Percentiles rank a stretch among this genome's conserved stretches.
Evolutionary conservation across 306 rosid genomes (phyloP).

Genomic region (Sicyos edulis): DNA sequence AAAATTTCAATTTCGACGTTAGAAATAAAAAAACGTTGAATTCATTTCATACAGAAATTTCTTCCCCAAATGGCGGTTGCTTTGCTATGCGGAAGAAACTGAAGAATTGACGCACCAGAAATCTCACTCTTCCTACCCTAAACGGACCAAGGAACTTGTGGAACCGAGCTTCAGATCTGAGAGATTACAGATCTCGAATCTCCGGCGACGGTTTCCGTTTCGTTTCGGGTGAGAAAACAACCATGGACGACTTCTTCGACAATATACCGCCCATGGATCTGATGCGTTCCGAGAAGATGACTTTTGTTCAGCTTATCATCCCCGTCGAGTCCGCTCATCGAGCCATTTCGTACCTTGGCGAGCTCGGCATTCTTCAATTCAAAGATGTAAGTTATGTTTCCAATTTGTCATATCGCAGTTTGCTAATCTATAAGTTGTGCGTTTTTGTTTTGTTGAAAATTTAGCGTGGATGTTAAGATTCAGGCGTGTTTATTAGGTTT

Average conservation of each 20-base stretch:
- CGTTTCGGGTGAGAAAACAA: conserved; percentile 30
- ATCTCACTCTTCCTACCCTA: conserved; percentile 26
- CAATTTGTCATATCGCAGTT: conserved; percentile 34
- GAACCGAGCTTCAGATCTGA: conserved; percentile 44
- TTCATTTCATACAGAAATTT: not conserved
- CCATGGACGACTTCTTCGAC: conserved; percentile 62
- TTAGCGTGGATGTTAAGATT: not conserved
- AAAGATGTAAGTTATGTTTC: conserved; percentile 75
- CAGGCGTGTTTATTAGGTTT: not conserved
- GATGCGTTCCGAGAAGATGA: conserved; percentile 99
- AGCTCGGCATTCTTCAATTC: conserved; percentile 91
- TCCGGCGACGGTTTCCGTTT: conserved; percentile 27
- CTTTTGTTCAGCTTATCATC: conserved; percentile 87
- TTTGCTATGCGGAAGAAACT: conserved; percentile 21
- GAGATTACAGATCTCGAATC: conserved; percentile 19
- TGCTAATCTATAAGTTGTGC: conserved; percentile 13
- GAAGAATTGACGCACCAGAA: conserved; percentile 34
- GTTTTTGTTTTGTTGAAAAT: not conserved
- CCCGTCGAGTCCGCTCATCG: conserved; percentile 95
- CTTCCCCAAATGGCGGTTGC: conserved; percentile 33
- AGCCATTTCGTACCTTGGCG: conserved; percentile 82
- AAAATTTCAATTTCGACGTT: not conserved
- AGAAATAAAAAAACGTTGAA: not conserved
- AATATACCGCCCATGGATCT: conserved; percentile 88
- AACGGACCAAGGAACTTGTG: not conserved